Conservation (phyloP, 2,329 filamentous ascomycete genomes). For the Trichoderma brevicompactum region DNA sequence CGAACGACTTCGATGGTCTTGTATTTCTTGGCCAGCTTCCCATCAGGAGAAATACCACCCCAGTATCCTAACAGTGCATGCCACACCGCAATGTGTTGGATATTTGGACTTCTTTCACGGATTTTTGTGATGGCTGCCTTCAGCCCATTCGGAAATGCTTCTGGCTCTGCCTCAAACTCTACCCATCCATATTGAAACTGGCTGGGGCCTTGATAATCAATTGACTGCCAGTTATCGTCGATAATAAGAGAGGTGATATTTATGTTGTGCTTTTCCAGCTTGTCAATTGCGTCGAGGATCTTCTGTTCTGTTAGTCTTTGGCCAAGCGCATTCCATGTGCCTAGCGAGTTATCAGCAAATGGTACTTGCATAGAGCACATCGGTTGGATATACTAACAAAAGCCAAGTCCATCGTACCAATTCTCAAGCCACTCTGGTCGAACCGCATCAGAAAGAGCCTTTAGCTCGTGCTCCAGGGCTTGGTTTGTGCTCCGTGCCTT, state of each 20-base stretch:
- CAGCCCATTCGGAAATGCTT: conserved; percentile 79
- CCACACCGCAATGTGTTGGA: conserved; percentile 90
- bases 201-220: conserved; percentile 57
- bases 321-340: conserved; percentile 92
- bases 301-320: conserved; percentile 81
- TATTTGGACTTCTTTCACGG: conserved; percentile 68
- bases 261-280: conserved; percentile 71
- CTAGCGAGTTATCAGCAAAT: conserved; percentile 40
- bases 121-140: conserved; percentile 72
- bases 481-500: conserved; percentile 49
- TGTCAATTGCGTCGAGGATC: conserved; percentile 74
- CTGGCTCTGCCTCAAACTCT: conserved; percentile 82
- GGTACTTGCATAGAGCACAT: not conserved
- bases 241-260: conserved; percentile 87
- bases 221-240: conserved; percentile 93
- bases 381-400: conserved; percentile 62
- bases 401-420: conserved; percentile 92
- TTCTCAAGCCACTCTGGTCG: conserved; percentile 74
- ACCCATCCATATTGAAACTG: conserved; percentile 70
- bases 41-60: conserved; percentile 80
- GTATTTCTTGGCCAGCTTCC: conserved; percentile 76
- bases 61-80: conserved; percentile 89
- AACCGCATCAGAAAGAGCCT: conserved; percentile 53
- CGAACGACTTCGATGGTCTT: conserved; percentile 68
- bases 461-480: conserved; percentile 52